These are phyloP conservation scores for Bryopsis sp. DNA, from an alignment of 139 green algal genomes.

Conservation along the genomic window DNA sequence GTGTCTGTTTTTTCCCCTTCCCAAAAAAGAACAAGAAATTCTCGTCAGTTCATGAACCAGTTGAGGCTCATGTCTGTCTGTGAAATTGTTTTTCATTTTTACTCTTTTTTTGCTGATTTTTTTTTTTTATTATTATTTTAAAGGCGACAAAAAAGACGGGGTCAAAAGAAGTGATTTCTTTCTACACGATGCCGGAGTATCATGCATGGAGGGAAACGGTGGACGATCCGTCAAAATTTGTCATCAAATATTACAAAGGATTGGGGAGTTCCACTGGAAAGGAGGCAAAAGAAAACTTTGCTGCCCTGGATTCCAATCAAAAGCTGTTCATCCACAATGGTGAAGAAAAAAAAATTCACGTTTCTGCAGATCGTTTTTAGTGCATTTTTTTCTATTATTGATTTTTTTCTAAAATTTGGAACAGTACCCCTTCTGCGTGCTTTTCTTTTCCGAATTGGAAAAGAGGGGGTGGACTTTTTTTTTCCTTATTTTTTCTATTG, in stretches of 20 bases:
- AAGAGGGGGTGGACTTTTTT: too few relatives aligned
- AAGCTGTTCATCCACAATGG: slow-evolving; percentile 84
- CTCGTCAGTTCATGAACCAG: background rate
- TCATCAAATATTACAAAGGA: slow-evolving; percentile 99
- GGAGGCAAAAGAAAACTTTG: slow-evolving; percentile 97
- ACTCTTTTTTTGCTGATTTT: too few relatives aligned
- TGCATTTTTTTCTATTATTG: too few relatives aligned
- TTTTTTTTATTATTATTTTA: too few relatives aligned
- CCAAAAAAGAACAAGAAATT: background rate
- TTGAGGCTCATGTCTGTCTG: too few relatives aligned
- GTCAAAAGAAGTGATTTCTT: slow-evolving; percentile 57
- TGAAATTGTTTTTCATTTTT: too few relatives aligned
- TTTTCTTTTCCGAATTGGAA: too few relatives aligned
- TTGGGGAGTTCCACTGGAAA: slow-evolving; percentile 87
- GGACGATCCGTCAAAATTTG: slow-evolving; percentile 59
- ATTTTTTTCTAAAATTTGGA: too few relatives aligned
- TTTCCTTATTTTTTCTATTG: too few relatives aligned
- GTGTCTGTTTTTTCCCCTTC: background rate
- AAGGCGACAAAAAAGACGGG: slow-evolving; percentile 79
- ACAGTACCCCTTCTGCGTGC: too few relatives aligned
- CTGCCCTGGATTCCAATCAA: slow-evolving; percentile 62
- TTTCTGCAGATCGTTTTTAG: too few relatives aligned
- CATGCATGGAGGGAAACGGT: slow-evolving; percentile 84
- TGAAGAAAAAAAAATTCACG: too few relatives aligned
- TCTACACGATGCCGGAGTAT: slow-evolving; percentile 99